Evolutionary conservation across 225 moss, liverwort and hornwort species (phyloP), one percentile per base, ranked within the genome.

Genomic region (Pleurozium schreberi): DNA sequence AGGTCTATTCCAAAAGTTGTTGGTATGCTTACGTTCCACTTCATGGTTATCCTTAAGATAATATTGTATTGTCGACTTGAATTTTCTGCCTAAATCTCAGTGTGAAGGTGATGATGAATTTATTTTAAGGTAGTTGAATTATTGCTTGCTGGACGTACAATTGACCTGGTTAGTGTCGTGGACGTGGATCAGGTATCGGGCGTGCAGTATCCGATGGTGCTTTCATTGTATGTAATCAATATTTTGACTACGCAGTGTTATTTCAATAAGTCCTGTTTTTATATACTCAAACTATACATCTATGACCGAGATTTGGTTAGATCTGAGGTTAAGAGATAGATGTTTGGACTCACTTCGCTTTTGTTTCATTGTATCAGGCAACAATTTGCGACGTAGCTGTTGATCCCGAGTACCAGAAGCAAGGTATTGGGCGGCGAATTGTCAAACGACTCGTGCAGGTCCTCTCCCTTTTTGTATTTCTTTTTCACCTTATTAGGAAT

Each of bases 341-440:
- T 30, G 21, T 64, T 50, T 23, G 40, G 68, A 40, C 89, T 88
- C 59, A 90, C 59, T 42, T 88, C 50, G 31, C 65, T 81, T 80
- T 43, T 62, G 62, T 85, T 50, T 60, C 57, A 64, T 40, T 87
- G 82, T 69, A 87, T 30, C 92, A 98, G 98, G 98, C 99, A 89
- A 99, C 95, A 69, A 96, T 99, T 82, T 99, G 99, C 88, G 99
- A 99, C 86, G 96, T 99, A 86, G 99, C 99, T 75, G 99, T 99
- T 63, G 95, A 99, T 92, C 99, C 96, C 85, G 96, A 95, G 75
- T 96, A 99, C 66, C 96, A 96, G 92, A 95, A 95, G 67, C 96
- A 96, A 88, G 99, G 99, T 22, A 96, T 99, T 85, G 99, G 99
- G 61, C 96, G 99, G 68, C 96, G 96, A 50, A 95, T 99, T 31